These are phyloP conservation scores for Penicillium sp. DNA, from an alignment of 2,329 filamentous ascomycete species.

Conservation along the genomic window DNA sequence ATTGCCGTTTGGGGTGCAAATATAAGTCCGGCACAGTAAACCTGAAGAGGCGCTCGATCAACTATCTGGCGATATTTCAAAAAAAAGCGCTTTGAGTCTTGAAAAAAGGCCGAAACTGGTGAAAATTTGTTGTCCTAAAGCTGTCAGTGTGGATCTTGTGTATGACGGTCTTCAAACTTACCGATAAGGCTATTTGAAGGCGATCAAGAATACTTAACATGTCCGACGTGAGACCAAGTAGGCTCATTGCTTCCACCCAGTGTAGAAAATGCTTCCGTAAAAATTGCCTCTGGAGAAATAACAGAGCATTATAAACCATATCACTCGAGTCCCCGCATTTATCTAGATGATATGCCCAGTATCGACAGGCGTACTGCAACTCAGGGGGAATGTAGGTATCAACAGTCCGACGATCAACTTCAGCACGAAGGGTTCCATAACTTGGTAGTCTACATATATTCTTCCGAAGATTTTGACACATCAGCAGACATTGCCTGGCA, in stretches of 20 bases:
- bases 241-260: constrained; percentile 11
- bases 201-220: not conserved
- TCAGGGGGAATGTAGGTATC: no score
- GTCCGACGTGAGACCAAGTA: constrained; percentile 5
- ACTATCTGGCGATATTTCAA: not conserved
- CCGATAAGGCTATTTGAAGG: not conserved
- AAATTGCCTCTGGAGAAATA: constrained; percentile 7
- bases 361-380: constrained; percentile 14
- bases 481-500: no score
- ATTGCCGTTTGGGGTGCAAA: not conserved
- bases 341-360: constrained; percentile 17
- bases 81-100: constrained; percentile 1
- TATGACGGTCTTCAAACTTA: not conserved
- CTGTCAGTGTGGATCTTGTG: not conserved
- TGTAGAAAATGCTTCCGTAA: constrained; percentile 12
- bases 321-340: constrained; percentile 1
- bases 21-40: not conserved
- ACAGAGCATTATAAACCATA: not conserved
- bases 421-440: no score
- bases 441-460: no score
- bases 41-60: not conserved
- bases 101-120: not conserved
- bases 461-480: no score
- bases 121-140: not conserved
- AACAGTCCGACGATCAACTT: no score